phyloP scores from a whole-genome alignment of 1,284 basidiomycete genomes.

The Naganishia sp. region DNA sequence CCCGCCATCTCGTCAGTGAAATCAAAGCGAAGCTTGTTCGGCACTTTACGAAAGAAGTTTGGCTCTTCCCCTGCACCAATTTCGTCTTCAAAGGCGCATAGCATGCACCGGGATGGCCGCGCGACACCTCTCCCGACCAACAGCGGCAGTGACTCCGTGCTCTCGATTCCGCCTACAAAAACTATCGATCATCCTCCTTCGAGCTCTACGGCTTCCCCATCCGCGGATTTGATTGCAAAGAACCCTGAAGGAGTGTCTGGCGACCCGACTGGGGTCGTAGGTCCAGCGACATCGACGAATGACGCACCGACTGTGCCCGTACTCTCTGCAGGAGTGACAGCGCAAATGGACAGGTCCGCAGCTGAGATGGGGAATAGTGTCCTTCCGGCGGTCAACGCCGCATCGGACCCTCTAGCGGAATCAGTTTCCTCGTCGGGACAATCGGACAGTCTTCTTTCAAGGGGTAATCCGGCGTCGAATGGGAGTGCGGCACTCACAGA shows the following conservation, averaged over 20 bases:
- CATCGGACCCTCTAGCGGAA: too few species aligned
- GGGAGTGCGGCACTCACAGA: background rate
- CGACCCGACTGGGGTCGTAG: background rate
- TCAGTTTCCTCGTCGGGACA: too few species aligned
- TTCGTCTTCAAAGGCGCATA: background rate
- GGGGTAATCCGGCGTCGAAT: background rate
- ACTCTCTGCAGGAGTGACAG: too few species aligned
- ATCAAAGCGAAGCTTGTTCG: slow-evolving; percentile 20
- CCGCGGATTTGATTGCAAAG: too few species aligned
- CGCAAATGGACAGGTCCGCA: too few species aligned
- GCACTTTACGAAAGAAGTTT: slow-evolving; percentile 19
- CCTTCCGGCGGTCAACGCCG: too few species aligned
- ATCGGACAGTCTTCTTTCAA: too few species aligned
- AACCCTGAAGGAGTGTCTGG: too few species aligned
- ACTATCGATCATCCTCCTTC: background rate
- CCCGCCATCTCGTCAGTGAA: slow-evolving; percentile 22
- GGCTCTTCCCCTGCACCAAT: slow-evolving; percentile 1
- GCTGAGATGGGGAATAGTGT: too few species aligned
- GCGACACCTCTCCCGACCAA: slow-evolving; percentile 1
- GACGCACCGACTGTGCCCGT: too few species aligned
- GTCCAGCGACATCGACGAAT: background rate
- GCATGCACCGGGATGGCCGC: background rate
- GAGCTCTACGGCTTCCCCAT: background rate
- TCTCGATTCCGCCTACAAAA: slow-evolving; percentile 2
- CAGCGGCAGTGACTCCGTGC: slow-evolving; percentile 7